Evolutionary conservation across 805 yeast species (phyloP).

Genomic region (Candida saitoana): DNA sequence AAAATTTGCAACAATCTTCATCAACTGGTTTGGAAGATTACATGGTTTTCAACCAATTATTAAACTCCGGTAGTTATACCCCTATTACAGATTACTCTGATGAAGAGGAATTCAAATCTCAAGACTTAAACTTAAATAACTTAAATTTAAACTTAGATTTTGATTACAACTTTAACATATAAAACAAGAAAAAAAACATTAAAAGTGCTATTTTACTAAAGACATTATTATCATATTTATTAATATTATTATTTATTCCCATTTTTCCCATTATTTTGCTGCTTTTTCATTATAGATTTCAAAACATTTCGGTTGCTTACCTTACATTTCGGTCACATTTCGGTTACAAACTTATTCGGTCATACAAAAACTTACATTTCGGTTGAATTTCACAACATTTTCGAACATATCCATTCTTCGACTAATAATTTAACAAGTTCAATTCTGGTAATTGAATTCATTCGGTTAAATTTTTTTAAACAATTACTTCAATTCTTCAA

Average conservation of each 20-base stretch:
- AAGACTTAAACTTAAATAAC: slow-evolving; percentile 10
- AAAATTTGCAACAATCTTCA: slow-evolving; percentile 1
- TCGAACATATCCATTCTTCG: no score
- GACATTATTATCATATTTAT: background rate
- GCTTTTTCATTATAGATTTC: background rate
- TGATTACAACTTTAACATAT: slow-evolving; percentile 9
- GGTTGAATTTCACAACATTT: no score
- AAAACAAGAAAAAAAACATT: background rate
- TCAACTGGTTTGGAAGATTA: slow-evolving; percentile 24
- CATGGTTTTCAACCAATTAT: slow-evolving; percentile 24
- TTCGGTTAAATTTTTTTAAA: background rate
- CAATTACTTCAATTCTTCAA: background rate
- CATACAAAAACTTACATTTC: background rate
- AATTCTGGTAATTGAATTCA: background rate
- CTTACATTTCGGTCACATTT: background rate
- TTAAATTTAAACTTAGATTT: slow-evolving; percentile 8
- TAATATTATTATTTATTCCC: background rate
- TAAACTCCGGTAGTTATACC: slow-evolving; percentile 13
- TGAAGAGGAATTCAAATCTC: slow-evolving; percentile 13
- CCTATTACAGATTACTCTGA: slow-evolving; percentile 22
- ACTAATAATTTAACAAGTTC: background rate
- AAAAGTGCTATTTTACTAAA: background rate
- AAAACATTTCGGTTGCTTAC: slow-evolving; percentile 3
- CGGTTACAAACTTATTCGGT: background rate
- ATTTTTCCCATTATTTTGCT: background rate